phyloP scores from a whole-genome alignment of 495 filamentous ascomycete genomes.

The Annulohypoxylon nitens region DNA sequence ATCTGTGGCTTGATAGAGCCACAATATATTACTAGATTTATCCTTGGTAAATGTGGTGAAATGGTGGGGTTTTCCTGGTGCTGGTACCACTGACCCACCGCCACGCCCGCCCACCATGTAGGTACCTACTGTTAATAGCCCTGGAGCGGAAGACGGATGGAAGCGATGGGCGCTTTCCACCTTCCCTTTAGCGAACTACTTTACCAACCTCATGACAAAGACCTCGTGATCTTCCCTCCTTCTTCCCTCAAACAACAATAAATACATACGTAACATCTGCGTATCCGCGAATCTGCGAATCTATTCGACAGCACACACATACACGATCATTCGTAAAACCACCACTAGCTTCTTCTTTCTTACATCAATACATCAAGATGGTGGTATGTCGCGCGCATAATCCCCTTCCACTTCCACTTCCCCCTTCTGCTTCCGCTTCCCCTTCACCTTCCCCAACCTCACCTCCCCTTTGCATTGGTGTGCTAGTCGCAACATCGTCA shows the following conservation, averaged over 20 bases:
- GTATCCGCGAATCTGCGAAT: background rate
- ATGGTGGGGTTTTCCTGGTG: too few relatives aligned
- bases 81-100: constrained; percentile 42
- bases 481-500: background rate
- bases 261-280: constrained; percentile 9
- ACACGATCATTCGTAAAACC: constrained; percentile 4
- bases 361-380: constrained; percentile 33
- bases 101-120: constrained; percentile 34
- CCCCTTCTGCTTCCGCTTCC: background rate
- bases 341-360: background rate
- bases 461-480: constrained; percentile 12
- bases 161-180: constrained; percentile 12
- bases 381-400: constrained; percentile 45
- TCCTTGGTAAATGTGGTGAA: too few relatives aligned
- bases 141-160: constrained; percentile 13
- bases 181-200: constrained; percentile 10
- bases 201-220: constrained; percentile 29
- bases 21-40: too few relatives aligned
- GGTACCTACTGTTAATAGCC: background rate
- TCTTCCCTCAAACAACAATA: constrained; percentile 23
- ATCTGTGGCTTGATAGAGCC: too few relatives aligned
- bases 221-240: constrained; percentile 33
- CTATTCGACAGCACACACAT: constrained; percentile 11
- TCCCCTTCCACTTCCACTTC: constrained; percentile 7
- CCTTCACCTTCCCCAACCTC: background rate